Conservation (phyloP, 2,329 filamentous ascomycete genomes). For the Aureobasidium sp. region DNA sequence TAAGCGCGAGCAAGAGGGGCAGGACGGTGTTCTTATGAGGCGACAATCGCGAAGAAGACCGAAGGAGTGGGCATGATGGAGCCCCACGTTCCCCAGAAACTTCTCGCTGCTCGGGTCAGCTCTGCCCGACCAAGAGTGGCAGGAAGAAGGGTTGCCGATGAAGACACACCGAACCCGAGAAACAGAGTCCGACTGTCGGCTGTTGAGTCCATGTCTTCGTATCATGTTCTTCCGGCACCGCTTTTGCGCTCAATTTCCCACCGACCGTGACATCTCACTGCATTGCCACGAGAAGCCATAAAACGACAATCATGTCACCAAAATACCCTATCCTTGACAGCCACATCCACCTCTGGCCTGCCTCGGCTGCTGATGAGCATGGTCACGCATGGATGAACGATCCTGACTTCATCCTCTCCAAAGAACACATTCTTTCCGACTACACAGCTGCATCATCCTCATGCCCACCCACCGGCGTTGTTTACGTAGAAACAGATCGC, state of each 20-base stretch:
- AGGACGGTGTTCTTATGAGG: not conserved
- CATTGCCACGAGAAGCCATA: not conserved
- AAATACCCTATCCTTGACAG: slow-evolving; percentile 61
- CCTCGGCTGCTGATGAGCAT: slow-evolving; percentile 48
- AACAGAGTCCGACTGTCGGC: not conserved
- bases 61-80: not conserved
- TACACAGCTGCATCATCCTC: slow-evolving; percentile 25
- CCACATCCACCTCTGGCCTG: slow-evolving; percentile 82
- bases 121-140: not conserved
- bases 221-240: not conserved
- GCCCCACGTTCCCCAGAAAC: slow-evolving; percentile 7
- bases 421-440: slow-evolving; percentile 46
- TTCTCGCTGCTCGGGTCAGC: not conserved
- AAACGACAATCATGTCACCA: not conserved
- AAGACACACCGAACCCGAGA: not conserved
- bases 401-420: slow-evolving; percentile 48
- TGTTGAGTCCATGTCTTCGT: not conserved
- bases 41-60: not conserved
- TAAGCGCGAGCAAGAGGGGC: not conserved
- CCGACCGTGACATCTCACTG: not conserved
- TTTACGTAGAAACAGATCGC: slow-evolving; percentile 79
- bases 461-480: slow-evolving; percentile 48
- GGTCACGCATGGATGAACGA: slow-evolving; percentile 63
- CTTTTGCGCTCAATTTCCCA: not conserved
- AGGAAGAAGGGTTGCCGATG: not conserved